Evolutionary conservation across 108 stramenopile genomes (phyloP).

Genomic region (Cyclotella kingstonii): DNA sequence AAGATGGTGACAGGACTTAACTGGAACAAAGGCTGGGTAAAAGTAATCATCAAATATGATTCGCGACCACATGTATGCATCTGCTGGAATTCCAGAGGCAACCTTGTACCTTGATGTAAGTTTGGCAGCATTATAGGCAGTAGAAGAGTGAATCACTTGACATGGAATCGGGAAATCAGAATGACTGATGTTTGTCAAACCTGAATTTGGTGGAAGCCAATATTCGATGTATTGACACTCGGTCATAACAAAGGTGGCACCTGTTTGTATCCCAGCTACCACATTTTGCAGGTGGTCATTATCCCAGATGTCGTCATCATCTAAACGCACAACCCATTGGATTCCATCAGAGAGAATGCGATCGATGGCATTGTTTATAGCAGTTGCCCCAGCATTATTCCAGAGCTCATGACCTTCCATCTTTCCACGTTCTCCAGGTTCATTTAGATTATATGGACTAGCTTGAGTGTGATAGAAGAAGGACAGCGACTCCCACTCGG

Average conservation of each 20-base stretch:
- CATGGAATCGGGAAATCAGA: neutral
- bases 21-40: neutral
- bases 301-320: neutral
- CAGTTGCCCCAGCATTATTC: conserved; percentile 1
- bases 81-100: neutral
- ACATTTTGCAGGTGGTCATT: neutral
- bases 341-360: neutral
- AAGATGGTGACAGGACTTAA: neutral
- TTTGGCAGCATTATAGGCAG: neutral
- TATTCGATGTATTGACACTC: neutral
- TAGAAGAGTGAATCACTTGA: neutral
- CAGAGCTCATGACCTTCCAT: neutral
- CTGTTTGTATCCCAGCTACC: neutral
- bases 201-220: neutral
- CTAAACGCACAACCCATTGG: neutral
- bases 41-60: neutral
- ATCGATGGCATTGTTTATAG: neutral
- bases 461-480: neutral
- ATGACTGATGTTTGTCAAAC: neutral
- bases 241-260: neutral
- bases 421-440: neutral
- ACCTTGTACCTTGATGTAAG: neutral
- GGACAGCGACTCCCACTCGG: neutral
- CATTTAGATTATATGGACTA: neutral
- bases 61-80: neutral